Evolutionary conservation across 306 rosid species (phyloP), one percentile per base, ranked within the genome.

Genomic region (Sphenostylis stenocarpa): DNA sequence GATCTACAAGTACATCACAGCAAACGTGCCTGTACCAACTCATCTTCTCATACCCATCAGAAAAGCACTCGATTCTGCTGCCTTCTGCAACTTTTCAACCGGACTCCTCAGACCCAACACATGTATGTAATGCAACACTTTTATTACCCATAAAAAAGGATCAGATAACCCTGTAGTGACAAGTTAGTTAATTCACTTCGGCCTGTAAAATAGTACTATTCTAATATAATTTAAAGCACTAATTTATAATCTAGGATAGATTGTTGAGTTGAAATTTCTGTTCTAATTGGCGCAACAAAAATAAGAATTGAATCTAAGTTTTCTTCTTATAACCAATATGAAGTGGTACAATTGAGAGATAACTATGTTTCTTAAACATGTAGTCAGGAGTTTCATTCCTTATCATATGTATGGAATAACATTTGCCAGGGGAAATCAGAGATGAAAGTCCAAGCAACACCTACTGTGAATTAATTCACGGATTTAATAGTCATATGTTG

Each of bases 1-100:
- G 90, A 96, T 96, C 91, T 96, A 90, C 88, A 96, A 96, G 80
- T 92, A 89, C 81, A 89, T 96, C 2, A 85, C 92, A 57, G 90
- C 97, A 61, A 89, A 90, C 55, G 86, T 91, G 15, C 86, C 96
- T 26, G 89, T 96, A 1, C 99, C 99, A 14, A 81, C 92, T 67
- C 86, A 89, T 88, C 86, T 92, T 38, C 97, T 96, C 45, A 70
- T 89, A 31, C 99, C 99, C 9, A 89, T 92, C 51, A 87, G 81
- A 75, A 96, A 87, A 75, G 97, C 98, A 14, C 85, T 92, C 51
- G 94, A 92, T 39, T 88, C 97, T 67, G 90, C 92, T 64, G 90
- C 84, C 26, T 87, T 92, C 65, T 82, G 83, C 38, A 56, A 77
- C 67, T 87, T 84, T 75, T 80, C 97, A 39, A 53, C 60, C 19